Percentiles rank a stretch among this genome's conserved stretches.
Conservation (phyloP, 495 filamentous ascomycete species). For the Evansstolkia leycettana region DNA sequence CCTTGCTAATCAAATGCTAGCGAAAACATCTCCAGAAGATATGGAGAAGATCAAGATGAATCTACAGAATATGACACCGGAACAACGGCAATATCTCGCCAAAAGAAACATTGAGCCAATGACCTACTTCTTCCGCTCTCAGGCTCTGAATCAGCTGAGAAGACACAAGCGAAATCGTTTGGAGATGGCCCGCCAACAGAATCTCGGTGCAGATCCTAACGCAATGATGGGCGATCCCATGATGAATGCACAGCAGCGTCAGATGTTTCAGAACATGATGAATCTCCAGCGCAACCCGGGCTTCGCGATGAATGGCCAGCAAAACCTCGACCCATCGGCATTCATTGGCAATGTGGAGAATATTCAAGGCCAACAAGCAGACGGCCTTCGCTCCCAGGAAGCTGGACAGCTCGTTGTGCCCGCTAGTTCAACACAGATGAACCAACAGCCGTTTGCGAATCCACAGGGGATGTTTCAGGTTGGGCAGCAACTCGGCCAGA, state of each 20-base stretch:
- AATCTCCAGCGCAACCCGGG: conserved; percentile 29
- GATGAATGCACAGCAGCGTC: conserved; percentile 31
- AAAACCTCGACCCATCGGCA: conserved; percentile 30
- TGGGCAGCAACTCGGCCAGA: conserved; percentile 21
- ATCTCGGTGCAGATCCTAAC: conserved; percentile 18
- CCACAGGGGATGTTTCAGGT: conserved; percentile 26
- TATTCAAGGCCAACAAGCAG: conserved; percentile 48
- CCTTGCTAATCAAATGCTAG: conserved; percentile 27
- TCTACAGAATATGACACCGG: conserved; percentile 28
- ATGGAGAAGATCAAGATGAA: conserved; percentile 32
- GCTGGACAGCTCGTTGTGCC: conserved; percentile 55
- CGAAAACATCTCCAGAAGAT: conserved; percentile 28
- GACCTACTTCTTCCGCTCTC: conserved; percentile 36
- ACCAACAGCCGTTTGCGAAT: conserved; percentile 23
- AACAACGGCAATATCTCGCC: conserved; percentile 28
- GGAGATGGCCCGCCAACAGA: conserved; percentile 21
- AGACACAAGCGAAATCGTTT: conserved; percentile 21
- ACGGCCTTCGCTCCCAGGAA: conserved; percentile 50
- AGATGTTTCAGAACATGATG: conserved; percentile 32
- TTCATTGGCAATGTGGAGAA: conserved; percentile 42
- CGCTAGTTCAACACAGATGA: conserved; percentile 43
- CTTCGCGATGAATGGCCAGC: conserved; percentile 23
- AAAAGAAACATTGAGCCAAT: conserved; percentile 34
- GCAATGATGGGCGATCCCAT: conserved; percentile 26
- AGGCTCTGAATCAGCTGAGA: conserved; percentile 28